phyloP scores from a whole-genome alignment of 495 filamentous ascomycete species.

The Penicillium manginii region DNA sequence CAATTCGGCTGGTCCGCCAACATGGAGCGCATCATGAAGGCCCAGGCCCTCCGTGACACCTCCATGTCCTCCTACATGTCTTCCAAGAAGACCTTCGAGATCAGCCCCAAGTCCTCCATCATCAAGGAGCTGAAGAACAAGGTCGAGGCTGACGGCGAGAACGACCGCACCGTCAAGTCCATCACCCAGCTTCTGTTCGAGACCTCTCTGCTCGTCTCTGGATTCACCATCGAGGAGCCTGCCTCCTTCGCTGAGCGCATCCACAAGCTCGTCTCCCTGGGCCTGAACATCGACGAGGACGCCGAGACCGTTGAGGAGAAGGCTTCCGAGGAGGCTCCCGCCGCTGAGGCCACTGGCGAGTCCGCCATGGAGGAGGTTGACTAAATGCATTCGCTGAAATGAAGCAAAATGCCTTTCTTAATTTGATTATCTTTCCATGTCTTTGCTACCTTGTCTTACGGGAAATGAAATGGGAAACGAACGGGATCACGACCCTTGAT shows the following conservation, averaged over 20 bases:
- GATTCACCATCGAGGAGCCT: constrained; percentile 99
- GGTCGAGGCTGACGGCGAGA: constrained; percentile 95
- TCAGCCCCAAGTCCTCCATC: constrained; percentile 97
- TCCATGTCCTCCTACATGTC: constrained; percentile 99
- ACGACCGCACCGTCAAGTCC: constrained; percentile 96
- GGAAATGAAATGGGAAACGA: constrained; percentile 43
- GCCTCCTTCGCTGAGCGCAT: constrained; percentile 97
- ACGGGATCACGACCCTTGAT: constrained; percentile 39
- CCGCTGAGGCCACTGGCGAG: constrained; percentile 63
- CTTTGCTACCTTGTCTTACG: constrained; percentile 29
- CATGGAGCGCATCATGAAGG: constrained; percentile 99
- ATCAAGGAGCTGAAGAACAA: constrained; percentile 99
- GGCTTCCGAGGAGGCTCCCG: constrained; percentile 62
- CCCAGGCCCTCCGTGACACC: constrained; percentile 98
- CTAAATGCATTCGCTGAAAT: constrained; percentile 46
- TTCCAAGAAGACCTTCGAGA: constrained; percentile 99
- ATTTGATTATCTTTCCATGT: neutral
- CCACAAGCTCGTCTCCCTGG: constrained; percentile 96
- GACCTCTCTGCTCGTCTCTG: constrained; percentile 96
- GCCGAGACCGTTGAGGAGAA: constrained; percentile 71
- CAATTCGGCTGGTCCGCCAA: constrained; percentile 99
- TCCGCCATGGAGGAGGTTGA: constrained; percentile 77
- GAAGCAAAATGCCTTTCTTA: neutral
- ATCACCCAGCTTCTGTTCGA: constrained; percentile 98
- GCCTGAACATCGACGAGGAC: constrained; percentile 94